Conservation (phyloP, 352 stramenopile species). For the Chrysophaeum taylorii region DNA sequence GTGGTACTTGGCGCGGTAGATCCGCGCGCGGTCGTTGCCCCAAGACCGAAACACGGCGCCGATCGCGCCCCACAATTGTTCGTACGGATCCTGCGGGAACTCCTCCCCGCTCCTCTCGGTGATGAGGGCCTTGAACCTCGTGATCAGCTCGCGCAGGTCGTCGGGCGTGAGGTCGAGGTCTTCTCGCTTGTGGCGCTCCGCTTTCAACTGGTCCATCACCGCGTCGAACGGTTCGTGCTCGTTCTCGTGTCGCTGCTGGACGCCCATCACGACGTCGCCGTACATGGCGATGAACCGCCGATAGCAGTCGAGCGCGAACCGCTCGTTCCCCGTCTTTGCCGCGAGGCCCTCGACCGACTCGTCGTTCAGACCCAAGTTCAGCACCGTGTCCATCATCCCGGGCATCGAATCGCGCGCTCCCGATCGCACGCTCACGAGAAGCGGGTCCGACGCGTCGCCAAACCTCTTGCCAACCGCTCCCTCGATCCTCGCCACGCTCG, state of each 20-base stretch:
- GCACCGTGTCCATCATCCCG: conserved; percentile 68
- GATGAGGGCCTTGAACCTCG: conserved; percentile 46
- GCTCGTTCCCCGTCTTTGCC: conserved; percentile 42
- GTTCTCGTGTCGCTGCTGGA: conserved; percentile 48
- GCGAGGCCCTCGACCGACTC: conserved; percentile 47
- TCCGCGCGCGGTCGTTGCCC: conserved; percentile 52
- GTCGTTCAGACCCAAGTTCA: conserved; percentile 64
- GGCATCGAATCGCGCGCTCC: conserved; percentile 54
- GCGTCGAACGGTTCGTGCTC: conserved; percentile 51
- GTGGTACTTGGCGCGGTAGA: conserved; percentile 56
- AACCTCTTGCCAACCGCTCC: conserved; percentile 51
- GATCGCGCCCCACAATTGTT: conserved; percentile 47
- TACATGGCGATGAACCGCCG: conserved; percentile 59
- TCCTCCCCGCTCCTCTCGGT: conserved; percentile 29
- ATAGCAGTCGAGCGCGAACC: conserved; percentile 54
- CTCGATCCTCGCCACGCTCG: conserved; percentile 45
- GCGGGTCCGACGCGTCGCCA: conserved; percentile 44
- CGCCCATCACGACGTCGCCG: conserved; percentile 50
- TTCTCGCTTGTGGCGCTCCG: conserved; percentile 31
- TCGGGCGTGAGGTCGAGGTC: conserved; percentile 42
- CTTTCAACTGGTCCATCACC: conserved; percentile 47
- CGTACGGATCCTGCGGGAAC: conserved; percentile 45
- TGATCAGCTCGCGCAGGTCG: conserved; percentile 41
- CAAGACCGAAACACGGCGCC: conserved; percentile 55
- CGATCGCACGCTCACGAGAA: conserved; percentile 57